Base-by-base conservation (phyloP, 805 yeast species). In the Debaryomyces maramus region DNA sequence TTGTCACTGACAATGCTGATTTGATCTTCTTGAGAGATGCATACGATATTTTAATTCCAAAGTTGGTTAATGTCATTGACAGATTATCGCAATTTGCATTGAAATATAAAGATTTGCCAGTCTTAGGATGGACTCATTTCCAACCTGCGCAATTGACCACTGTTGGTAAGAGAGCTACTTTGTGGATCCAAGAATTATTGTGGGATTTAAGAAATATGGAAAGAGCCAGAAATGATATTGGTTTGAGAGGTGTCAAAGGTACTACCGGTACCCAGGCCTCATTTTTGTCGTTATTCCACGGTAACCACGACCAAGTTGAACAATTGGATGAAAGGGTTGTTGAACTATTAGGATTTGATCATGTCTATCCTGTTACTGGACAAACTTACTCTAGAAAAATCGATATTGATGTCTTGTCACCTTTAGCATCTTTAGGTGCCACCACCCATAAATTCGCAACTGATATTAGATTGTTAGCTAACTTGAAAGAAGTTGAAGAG, bases 121-220 rank as follows among this genome's bases (percentile, higher is more conserved):
- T 90, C 32, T 77, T 93, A 51, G 99, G 99, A 24, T 93, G 98
- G 98, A 93, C 99, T 42, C 99, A 93, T 69, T 93, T 93, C 81
- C 99, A 93, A 74, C 99, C 99, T 11, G 99, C 99, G 39, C 99
- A 93, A 73, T 80, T 93, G 64, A 91, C 98, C 52, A 93, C 99
- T 23, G 96, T 93, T 48, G 99, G 99, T 65, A 93, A 93, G 76
- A 85, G 99, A 71, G 95, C 96, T 41, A 89, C 97, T 32, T 74
- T 93, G 60, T 93, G 99, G 99, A 74, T 93, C 55, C 99, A 93
- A 75, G 99, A 93, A 68, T 74, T 93, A 56, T 75, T 93, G 56
- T 93, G 98, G 99, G 99, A 93, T 70, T 78, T 93, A 66, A 81
- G 99, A 72, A 93, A 93, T 72, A 79, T 93, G 73, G 83, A 78